Percentiles rank a stretch among this genome's conserved stretches.
Conservation (phyloP, 345 rosid genomes). For the Camelina neglecta region DNA sequence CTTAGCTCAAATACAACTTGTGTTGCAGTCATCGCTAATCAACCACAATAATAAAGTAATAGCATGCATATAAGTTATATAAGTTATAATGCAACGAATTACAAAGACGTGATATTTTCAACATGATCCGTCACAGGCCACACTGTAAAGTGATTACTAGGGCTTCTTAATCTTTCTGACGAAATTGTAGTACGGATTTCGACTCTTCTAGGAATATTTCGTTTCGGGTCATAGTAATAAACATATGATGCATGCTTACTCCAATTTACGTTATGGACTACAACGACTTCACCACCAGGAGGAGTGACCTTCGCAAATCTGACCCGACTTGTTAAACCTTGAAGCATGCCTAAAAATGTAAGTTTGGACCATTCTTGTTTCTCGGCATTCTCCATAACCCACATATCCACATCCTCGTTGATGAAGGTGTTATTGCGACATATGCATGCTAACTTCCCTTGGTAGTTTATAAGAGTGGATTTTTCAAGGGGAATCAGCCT, state of each 20-base stretch:
- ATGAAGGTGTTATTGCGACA: not conserved
- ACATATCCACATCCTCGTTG: not conserved
- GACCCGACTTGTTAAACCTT: not conserved
- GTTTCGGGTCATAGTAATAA: conserved; percentile 14
- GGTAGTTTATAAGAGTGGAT: conserved; percentile 11
- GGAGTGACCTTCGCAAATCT: conserved; percentile 5
- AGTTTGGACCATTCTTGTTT: conserved; percentile 19
- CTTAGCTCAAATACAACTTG: not conserved
- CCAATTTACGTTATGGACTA: not conserved
- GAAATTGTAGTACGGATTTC: not conserved
- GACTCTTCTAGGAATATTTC: not conserved
- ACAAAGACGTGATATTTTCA: conserved; percentile 18
- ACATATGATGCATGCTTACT: not conserved
- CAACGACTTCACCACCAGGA: conserved; percentile 21
- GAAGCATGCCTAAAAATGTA: conserved; percentile 2
- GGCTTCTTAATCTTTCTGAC: not conserved
- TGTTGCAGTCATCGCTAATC: not conserved
- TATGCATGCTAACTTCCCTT: conserved; percentile 31
- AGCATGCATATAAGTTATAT: not conserved
- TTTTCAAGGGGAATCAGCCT: fast-evolving
- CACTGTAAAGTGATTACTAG: no score
- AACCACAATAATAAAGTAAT: not conserved
- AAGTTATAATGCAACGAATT: not conserved
- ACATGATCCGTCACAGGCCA: conserved; percentile 17
- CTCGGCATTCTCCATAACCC: conserved; percentile 20